Conservation (phyloP, 2,329 filamentous ascomycete species). For the Nigrospora oryzae region DNA sequence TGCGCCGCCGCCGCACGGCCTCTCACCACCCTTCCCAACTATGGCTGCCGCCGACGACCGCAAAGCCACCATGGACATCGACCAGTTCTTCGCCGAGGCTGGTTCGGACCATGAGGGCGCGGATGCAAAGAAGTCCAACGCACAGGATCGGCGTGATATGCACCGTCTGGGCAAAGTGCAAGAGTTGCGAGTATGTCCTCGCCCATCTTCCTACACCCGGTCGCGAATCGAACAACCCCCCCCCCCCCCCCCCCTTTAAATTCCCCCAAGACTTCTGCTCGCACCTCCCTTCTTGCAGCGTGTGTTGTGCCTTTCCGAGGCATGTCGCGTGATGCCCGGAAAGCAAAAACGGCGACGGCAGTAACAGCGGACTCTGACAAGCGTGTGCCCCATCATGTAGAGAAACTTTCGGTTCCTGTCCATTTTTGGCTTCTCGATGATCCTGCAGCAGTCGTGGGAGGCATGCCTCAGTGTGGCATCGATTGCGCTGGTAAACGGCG, state of each 20-base stretch:
- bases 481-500: conserved; percentile 8
- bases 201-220: conserved; percentile 7
- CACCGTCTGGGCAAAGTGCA: conserved; percentile 6
- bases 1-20: no score
- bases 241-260: no score
- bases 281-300: no score
- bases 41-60: no score
- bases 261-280: no score
- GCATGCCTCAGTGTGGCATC: conserved; percentile 11
- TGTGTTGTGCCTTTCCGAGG: no score
- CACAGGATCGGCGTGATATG: conserved; percentile 2
- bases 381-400: not conserved
- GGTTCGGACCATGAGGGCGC: not conserved
- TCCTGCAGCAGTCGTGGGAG: conserved; percentile 10
- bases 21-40: no score
- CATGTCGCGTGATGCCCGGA: no score
- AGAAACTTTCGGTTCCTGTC: conserved; percentile 12
- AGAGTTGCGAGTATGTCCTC: conserved; percentile 10
- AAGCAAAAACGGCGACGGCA: no score
- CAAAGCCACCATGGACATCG: no score
- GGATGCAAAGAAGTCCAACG: not conserved
- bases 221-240: not conserved
- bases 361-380: no score
- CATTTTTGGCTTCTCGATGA: conserved; percentile 12
- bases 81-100: not conserved